phyloP scores from a whole-genome alignment of 805 yeast species.

The Yarrowia porcina region DNA sequence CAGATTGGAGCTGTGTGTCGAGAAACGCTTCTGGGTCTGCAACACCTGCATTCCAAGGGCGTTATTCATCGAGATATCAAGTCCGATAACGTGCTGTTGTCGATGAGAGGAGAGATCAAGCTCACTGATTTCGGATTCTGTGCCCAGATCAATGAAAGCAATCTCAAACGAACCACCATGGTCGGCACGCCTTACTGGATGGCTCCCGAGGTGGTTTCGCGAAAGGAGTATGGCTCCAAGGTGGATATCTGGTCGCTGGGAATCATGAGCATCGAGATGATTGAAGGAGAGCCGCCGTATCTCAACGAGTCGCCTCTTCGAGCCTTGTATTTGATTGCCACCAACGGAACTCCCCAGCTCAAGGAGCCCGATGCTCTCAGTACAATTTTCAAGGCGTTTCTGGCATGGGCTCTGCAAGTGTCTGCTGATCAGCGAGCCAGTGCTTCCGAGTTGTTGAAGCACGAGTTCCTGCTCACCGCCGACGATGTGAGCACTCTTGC shows the following conservation, averaged over 20 bases:
- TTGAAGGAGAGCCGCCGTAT: slow-evolving; percentile 98
- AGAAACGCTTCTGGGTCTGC: slow-evolving; percentile 82
- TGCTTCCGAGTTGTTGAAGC: slow-evolving; percentile 66
- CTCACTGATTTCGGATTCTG: slow-evolving; percentile 96
- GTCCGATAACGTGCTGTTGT: slow-evolving; percentile 84
- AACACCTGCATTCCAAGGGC: slow-evolving; percentile 85
- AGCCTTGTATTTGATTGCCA: slow-evolving; percentile 90
- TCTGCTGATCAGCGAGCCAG: slow-evolving; percentile 77
- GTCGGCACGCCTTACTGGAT: slow-evolving; percentile 99
- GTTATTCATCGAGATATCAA: slow-evolving; percentile 95
- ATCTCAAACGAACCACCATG: slow-evolving; percentile 84
- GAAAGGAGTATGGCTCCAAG: slow-evolving; percentile 93
- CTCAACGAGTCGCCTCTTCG: slow-evolving; percentile 92
- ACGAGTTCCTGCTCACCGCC: slow-evolving; percentile 47
- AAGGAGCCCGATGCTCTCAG: slow-evolving; percentile 83
- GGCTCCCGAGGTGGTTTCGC: slow-evolving; percentile 98
- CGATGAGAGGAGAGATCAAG: slow-evolving; percentile 83
- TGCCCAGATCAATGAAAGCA: slow-evolving; percentile 78
- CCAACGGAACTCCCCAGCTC: slow-evolving; percentile 92
- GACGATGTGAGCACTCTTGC: slow-evolving; percentile 37
- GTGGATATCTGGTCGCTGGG: slow-evolving; percentile 98
- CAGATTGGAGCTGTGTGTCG: slow-evolving; percentile 94
- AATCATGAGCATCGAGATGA: slow-evolving; percentile 97
- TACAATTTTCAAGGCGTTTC: slow-evolving; percentile 60
- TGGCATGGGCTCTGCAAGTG: slow-evolving; percentile 76